Conservation (phyloP, 257 asterid genomes). For the Solanum megistacrolobum region DNA sequence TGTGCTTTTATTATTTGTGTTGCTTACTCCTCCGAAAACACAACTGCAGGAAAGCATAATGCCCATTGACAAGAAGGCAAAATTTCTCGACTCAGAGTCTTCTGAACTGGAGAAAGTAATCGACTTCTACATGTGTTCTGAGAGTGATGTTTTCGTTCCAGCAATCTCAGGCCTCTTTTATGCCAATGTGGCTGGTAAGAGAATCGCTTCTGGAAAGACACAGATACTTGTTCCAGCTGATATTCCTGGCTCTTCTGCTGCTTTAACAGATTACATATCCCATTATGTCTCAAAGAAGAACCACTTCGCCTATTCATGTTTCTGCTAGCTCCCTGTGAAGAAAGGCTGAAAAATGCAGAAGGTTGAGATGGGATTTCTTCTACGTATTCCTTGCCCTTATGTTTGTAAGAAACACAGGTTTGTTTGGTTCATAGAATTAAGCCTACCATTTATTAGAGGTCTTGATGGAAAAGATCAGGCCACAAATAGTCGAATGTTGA, state of each 20-base stretch:
- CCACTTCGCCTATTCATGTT: conserved; percentile 10
- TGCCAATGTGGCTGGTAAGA: conserved; percentile 4
- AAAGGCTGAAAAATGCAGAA: neutral
- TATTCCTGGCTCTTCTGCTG: neutral
- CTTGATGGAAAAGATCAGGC: neutral
- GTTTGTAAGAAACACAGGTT: neutral
- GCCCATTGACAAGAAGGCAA: conserved; percentile 30
- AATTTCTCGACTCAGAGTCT: conserved; percentile 9
- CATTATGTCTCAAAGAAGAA: neutral
- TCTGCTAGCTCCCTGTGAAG: neutral
- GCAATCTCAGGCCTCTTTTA: neutral
- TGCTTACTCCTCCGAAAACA: neutral
- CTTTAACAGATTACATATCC: neutral
- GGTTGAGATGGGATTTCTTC: neutral
- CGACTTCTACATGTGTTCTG: neutral
- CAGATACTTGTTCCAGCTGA: conserved; percentile 5
- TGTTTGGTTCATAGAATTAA: neutral
- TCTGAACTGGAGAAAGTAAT: neutral
- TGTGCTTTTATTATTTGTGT: neutral
- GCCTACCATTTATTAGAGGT: neutral
- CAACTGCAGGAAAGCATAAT: conserved; percentile 16
- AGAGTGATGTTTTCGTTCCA: neutral
- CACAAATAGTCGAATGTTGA: neutral
- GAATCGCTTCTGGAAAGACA: neutral
- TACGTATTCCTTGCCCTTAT: neutral